phyloP scores from a whole-genome alignment of 257 asterid species.

The Linaria vulgaris region DNA sequence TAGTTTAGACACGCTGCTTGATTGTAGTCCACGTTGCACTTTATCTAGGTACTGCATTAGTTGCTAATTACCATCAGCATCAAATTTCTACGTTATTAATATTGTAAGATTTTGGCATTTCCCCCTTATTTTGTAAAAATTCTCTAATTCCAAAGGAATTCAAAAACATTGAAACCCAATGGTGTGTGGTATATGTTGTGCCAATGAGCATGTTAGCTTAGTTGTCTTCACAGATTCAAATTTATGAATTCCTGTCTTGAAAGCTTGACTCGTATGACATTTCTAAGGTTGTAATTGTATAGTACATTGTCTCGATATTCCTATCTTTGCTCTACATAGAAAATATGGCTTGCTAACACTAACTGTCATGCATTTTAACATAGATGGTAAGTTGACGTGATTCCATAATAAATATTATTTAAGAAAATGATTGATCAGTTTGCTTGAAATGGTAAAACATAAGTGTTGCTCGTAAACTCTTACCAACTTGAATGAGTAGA shows the following conservation, averaged over 20 bases:
- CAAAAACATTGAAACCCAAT: neutral
- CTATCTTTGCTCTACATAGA: neutral
- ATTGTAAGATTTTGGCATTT: neutral
- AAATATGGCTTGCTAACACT: neutral
- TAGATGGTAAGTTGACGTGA: neutral
- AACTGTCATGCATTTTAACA: neutral
- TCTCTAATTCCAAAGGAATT: neutral
- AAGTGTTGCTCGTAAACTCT: neutral
- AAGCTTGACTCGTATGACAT: neutral
- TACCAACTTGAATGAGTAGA: too few relatives aligned
- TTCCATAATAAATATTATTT: neutral
- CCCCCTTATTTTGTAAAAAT: neutral
- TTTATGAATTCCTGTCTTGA: neutral
- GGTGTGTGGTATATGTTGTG: neutral
- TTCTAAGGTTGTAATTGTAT: neutral
- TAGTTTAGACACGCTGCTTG: neutral
- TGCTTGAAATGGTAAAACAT: too few relatives aligned
- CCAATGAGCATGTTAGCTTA: neutral
- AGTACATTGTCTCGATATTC: neutral
- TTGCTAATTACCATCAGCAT: neutral
- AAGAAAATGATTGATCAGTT: neutral
- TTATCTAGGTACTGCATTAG: neutral
- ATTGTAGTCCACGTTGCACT: neutral
- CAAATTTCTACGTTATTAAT: neutral
- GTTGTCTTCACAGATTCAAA: neutral